These are phyloP conservation scores for Metschnikowia proteae DNA, from an alignment of 805 yeast genomes.

Conservation along the genomic window DNA sequence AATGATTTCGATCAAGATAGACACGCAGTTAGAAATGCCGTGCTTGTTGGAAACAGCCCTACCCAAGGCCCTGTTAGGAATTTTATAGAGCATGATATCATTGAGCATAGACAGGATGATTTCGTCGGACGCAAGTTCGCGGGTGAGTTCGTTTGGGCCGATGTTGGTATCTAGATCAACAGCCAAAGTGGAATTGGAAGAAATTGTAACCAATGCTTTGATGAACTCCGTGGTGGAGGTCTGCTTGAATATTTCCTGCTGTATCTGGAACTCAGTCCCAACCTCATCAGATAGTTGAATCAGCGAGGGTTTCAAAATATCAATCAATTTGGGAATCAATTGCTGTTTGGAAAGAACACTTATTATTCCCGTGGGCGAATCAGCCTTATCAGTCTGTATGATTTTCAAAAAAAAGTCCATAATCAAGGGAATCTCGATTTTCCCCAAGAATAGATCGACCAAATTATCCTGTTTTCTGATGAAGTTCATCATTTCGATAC, in stretches of 20 bases:
- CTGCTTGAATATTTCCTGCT: constrained; percentile 47
- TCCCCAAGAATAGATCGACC: constrained; percentile 77
- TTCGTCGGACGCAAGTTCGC: constrained; percentile 79
- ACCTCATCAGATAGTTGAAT: constrained; percentile 17
- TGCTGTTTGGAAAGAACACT: constrained; percentile 69
- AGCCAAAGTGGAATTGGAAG: constrained; percentile 70
- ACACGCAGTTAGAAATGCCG: constrained; percentile 90
- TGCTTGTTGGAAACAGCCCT: constrained; percentile 55
- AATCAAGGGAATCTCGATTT: constrained; percentile 87
- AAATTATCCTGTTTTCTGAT: constrained; percentile 63
- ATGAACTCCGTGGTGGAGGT: constrained; percentile 94
- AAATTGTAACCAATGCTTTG: constrained; percentile 88
- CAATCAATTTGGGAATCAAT: constrained; percentile 68
- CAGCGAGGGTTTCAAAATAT: constrained; percentile 60
- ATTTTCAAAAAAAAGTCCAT: constrained; percentile 90
- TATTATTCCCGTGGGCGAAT: constrained; percentile 81
- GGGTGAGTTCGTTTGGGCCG: constrained; percentile 92
- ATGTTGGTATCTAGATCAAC: constrained; percentile 86
- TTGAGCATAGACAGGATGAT: constrained; percentile 64
- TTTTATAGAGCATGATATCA: constrained; percentile 55
- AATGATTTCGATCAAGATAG: constrained; percentile 89
- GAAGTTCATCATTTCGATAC: constrained; percentile 63
- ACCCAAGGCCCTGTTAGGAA: not conserved
- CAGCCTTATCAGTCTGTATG: constrained; percentile 90
- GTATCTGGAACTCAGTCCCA: not conserved